These are phyloP conservation scores for Ophiostoma sp. DNA, from an alignment of 2,329 filamentous ascomycete genomes.

Conservation along the genomic window DNA sequence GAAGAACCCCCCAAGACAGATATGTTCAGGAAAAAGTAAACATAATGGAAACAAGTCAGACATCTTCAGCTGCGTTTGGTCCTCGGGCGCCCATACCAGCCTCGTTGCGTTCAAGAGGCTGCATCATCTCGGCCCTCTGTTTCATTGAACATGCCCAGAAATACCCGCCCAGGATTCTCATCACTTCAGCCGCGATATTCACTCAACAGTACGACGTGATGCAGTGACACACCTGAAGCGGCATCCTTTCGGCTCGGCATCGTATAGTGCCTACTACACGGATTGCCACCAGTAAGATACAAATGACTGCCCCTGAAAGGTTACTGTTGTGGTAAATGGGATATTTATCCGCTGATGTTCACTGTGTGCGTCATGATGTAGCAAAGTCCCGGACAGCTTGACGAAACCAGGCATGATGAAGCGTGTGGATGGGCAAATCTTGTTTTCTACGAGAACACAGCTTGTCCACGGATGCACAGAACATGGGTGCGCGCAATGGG, in stretches of 20 bases:
- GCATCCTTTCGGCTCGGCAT: constrained; percentile 1
- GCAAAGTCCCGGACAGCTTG: background rate
- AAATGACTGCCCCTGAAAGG: background rate
- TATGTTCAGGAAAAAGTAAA: too few species aligned
- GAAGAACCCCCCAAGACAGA: background rate
- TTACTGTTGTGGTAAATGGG: background rate
- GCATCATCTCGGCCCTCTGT: background rate
- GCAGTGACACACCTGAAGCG: constrained; percentile 6
- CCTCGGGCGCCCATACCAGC: background rate
- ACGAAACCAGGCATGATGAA: background rate
- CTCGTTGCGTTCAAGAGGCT: background rate
- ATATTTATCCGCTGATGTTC: too few species aligned
- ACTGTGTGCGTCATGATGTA: background rate
- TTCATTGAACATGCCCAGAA: constrained; percentile 2
- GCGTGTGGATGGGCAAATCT: background rate
- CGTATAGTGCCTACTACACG: background rate
- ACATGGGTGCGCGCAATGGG: background rate
- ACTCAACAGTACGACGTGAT: constrained; percentile 8
- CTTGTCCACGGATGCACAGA: background rate
- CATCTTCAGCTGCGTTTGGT: background rate
- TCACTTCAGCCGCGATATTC: background rate
- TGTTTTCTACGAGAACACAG: background rate
- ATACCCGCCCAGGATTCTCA: background rate
- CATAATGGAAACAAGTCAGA: background rate
- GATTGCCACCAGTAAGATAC: background rate